phyloP scores from a whole-genome alignment of 1,139 yeast genomes.

The Zygoascus meyerae region DNA sequence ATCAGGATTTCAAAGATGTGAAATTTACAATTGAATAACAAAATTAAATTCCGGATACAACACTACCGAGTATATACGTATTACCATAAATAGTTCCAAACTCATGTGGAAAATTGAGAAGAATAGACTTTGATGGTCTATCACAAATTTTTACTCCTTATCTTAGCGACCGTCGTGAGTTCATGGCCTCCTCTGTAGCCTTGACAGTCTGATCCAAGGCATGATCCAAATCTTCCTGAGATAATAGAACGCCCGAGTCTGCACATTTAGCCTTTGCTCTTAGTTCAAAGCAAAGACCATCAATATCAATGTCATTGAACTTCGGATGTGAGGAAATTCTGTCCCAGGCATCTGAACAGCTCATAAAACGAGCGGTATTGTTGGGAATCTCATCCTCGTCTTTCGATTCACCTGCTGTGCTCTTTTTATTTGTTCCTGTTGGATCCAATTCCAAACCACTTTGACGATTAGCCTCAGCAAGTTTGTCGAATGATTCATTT shows the following conservation, averaged over 20 bases:
- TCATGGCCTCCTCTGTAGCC: constrained; percentile 1
- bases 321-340: constrained; percentile 90
- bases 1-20: constrained; percentile 2
- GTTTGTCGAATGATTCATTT: constrained; percentile 15
- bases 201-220: constrained; percentile 39
- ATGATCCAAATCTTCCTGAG: constrained; percentile 68
- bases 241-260: constrained; percentile 82
- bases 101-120: no score
- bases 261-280: constrained; percentile 94
- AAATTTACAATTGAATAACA: constrained; percentile 3
- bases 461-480: constrained; percentile 20
- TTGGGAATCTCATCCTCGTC: constrained; percentile 32
- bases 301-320: constrained; percentile 88
- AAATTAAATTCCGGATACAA: not conserved
- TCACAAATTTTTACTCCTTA: not conserved
- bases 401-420: constrained; percentile 19
- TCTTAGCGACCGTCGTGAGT: not conserved
- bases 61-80: constrained; percentile 29
- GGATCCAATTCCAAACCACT: constrained; percentile 4
- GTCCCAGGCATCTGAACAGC: constrained; percentile 95
- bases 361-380: constrained; percentile 40
- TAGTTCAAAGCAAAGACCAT: constrained; percentile 82
- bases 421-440: not conserved
- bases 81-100: constrained; percentile 9
- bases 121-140: no score